A percentile compares a stretch with the other conserved stretches of the same genome.
Evolutionary conservation across 2,329 filamentous ascomycete genomes (phyloP).

Genomic region (Beauveria sp.): DNA sequence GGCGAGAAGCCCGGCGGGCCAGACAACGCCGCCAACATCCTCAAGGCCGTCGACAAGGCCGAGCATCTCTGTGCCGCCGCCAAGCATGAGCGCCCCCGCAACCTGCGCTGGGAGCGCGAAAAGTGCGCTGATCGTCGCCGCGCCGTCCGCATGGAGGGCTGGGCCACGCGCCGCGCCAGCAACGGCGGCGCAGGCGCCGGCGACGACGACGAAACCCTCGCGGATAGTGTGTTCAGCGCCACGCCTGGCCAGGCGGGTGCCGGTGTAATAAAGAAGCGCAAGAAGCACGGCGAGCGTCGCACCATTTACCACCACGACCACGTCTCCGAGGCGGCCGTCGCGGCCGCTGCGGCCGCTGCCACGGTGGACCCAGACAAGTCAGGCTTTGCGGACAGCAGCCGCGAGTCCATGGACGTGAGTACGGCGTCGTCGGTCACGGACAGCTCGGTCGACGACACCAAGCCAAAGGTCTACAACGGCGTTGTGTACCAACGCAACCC

Average conservation of each 20-base stretch:
- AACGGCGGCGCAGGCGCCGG: neutral
- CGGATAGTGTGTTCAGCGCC: neutral
- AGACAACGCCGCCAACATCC: conserved; percentile 8
- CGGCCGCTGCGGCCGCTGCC: conserved; percentile 2
- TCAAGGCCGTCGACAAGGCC: conserved; percentile 11
- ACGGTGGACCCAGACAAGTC: neutral
- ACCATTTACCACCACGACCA: conserved; percentile 7
- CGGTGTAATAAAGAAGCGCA: conserved; percentile 1
- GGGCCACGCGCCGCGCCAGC: neutral
- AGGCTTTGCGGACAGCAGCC: neutral
- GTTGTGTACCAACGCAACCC: conserved; percentile 56
- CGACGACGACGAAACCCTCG: neutral
- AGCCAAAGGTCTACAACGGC: conserved; percentile 45
- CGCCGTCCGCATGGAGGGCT: conserved; percentile 6
- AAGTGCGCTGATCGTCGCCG: conserved; percentile 8
- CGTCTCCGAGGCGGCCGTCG: neutral
- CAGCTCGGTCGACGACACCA: conserved; percentile 35
- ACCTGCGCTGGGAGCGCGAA: conserved; percentile 10
- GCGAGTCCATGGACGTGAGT: conserved; percentile 3
- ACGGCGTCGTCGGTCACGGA: conserved; percentile 5
- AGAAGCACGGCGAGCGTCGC: conserved; percentile 8
- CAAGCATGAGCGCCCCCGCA: conserved; percentile 6
- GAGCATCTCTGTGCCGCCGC: conserved; percentile 2
- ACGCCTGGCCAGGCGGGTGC: neutral
- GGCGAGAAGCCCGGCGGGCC: conserved; percentile 3